Base-by-base conservation (phyloP, 202 grass and related monocot species). In the Zoysia matrella region DNA sequence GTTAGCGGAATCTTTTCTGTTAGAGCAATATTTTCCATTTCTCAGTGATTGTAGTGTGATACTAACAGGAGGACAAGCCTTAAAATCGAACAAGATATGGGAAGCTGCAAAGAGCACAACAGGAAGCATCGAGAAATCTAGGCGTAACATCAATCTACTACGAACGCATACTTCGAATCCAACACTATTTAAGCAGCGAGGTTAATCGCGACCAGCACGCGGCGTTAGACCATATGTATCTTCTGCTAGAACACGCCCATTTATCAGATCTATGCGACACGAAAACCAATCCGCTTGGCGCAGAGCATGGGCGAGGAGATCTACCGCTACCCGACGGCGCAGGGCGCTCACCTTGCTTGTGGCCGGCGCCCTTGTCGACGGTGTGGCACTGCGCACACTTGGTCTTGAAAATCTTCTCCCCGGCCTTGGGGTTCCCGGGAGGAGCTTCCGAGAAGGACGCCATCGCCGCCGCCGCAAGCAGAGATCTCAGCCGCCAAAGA, bases 341-440 rank as follows among this genome's bases (percentile, higher is more conserved):
- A 11, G 55, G n/a, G 5, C 1, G 18, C 67, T 65, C 39, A 92
- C 90, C 90, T 92, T 89, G 90, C 87, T 90, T 92, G 90, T 92
- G 90, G 76, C 87, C 87, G 73, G 90, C 87, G 80, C 90, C 90
- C 18, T 84, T 77, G 0, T 89, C 87, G 61, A 92, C 86, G 65
- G 90, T 92, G 87, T 92, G 90, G 87, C 90, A 89, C 90, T 92
- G 90, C 12, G 90, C 90, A 75, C 90, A 92, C 90, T 89, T 92
- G 52, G 87, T 92, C 87, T 84, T 92, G 80, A 92, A 92, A 76
- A 92, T 92, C 87, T 92, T 92, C 67, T 80, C 90, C 7, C 87
- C 87, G 1, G 77, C 60, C 8, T 64, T 65, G 0, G 87, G 60
- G 77, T 92, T 84, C 6, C 83, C 87, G 4, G 84, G 87, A 6